A percentile compares a stretch with the other conserved stretches of the same genome.
Evolutionary conservation across 2,329 filamentous ascomycete species (phyloP).

Genomic region (Alternaria incomplexa): DNA sequence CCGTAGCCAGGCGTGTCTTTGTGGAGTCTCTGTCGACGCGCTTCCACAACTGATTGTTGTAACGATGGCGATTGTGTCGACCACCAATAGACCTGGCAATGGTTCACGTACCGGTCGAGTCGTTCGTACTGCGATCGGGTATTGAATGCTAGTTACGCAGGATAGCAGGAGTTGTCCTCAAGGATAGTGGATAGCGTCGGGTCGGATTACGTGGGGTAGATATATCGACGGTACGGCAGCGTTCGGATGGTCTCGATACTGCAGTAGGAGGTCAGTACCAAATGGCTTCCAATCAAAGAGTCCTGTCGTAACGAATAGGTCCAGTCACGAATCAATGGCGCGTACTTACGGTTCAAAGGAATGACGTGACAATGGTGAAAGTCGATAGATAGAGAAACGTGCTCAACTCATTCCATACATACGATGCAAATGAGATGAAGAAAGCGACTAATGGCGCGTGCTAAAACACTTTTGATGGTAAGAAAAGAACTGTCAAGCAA

Average conservation of each 20-base stretch:
- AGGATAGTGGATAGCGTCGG: background rate
- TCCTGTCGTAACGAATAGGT: background rate
- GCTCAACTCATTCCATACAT: slow-evolving; percentile 5
- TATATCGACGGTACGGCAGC: background rate
- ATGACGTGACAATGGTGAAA: background rate
- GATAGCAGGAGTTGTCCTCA: background rate
- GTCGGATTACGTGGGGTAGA: slow-evolving; percentile 5
- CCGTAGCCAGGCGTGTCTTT: background rate
- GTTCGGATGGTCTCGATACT: background rate
- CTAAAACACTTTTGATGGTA: slow-evolving; percentile 15
- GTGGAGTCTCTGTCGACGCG: background rate
- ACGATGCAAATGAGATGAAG: slow-evolving; percentile 6
- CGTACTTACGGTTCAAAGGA: slow-evolving; percentile 17
- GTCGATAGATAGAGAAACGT: background rate
- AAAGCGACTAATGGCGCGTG: slow-evolving; percentile 18
- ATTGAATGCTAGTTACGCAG: background rate
- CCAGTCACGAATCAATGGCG: background rate
- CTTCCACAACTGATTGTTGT: background rate
- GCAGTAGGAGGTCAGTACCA: slow-evolving; percentile 11
- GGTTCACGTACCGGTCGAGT: slow-evolving; percentile 13
- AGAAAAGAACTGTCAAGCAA: slow-evolving; percentile 15
- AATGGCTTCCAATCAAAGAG: background rate
- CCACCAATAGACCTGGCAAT: background rate
- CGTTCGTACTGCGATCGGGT: background rate
- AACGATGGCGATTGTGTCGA: background rate